phyloP scores from a whole-genome alignment of 441 rosid genomes.

The Rhodomyrtus psidioides region DNA sequence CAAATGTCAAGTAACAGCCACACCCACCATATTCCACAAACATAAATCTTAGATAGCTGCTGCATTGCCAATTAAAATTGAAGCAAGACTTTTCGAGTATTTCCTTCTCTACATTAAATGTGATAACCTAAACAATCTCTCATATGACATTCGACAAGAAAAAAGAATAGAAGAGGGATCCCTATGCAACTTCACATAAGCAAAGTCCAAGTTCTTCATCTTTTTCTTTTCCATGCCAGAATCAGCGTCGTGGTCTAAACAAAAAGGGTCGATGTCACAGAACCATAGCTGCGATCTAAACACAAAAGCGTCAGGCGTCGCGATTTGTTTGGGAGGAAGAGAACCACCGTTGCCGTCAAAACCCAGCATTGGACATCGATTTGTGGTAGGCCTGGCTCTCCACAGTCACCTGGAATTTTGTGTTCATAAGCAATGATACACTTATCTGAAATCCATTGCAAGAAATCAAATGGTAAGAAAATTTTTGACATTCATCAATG shows the following conservation, averaged over 20 bases:
- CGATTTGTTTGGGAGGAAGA: too few relatives aligned
- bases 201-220: slow-evolving; percentile 62
- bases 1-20: not conserved
- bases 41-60: not conserved
- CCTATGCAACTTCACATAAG: slow-evolving; percentile 55
- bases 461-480: not conserved
- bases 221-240: not conserved
- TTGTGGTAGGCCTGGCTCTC: too few relatives aligned
- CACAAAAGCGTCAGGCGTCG: too few relatives aligned
- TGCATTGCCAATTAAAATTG: not conserved
- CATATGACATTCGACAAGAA: slow-evolving; percentile 44
- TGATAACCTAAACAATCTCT: not conserved
- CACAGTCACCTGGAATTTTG: too few relatives aligned
- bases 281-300: too few relatives aligned
- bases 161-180: slow-evolving; percentile 77
- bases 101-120: not conserved
- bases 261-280: too few relatives aligned
- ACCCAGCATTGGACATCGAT: too few relatives aligned
- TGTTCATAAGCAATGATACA: not conserved
- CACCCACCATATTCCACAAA: not conserved
- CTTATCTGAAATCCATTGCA: not conserved
- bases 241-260: too few relatives aligned
- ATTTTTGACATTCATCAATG: not conserved
- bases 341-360: too few relatives aligned
- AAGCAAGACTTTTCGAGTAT: not conserved